These are phyloP conservation scores for Rhodotorula graminis DNA, from an alignment of 768 basidiomycete species.

Conservation along the genomic window DNA sequence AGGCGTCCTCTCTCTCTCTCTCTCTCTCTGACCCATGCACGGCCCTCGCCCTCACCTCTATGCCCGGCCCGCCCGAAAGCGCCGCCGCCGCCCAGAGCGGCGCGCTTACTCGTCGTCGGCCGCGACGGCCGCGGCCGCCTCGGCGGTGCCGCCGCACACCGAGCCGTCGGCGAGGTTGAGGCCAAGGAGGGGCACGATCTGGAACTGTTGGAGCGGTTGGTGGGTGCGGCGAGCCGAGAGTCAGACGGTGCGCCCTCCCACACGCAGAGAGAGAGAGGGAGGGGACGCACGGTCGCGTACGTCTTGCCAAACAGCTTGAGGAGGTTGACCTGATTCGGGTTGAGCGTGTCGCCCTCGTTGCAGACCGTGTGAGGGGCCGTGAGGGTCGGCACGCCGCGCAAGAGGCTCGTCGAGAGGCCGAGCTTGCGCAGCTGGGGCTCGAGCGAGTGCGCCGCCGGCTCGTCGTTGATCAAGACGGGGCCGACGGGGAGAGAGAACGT, in stretches of 20 bases:
- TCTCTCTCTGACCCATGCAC: no score
- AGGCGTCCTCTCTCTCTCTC: no score
- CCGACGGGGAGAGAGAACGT: conserved; percentile 72
- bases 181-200: conserved; percentile 36
- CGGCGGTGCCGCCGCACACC: conserved; percentile 15
- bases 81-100: no score
- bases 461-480: conserved; percentile 70
- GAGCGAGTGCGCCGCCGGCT: conserved; percentile 90
- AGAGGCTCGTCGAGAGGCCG: conserved; percentile 73
- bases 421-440: conserved; percentile 92
- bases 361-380: conserved; percentile 72
- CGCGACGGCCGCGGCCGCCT: neutral
- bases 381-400: conserved; percentile 80
- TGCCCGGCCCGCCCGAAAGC: no score
- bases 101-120: conserved; percentile 17
- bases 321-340: conserved; percentile 82
- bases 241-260: no score
- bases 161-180: conserved; percentile 31
- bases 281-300: conserved; percentile 69
- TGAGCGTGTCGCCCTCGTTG: conserved; percentile 70
- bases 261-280: no score
- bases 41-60: no score
- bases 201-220: conserved; percentile 24
- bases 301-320: conserved; percentile 84
- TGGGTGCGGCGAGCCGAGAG: neutral